A percentile compares a stretch with the other conserved stretches of the same genome.
phyloP scores from a whole-genome alignment of 2,329 filamentous ascomycete species.

The Xylaria sp. region DNA sequence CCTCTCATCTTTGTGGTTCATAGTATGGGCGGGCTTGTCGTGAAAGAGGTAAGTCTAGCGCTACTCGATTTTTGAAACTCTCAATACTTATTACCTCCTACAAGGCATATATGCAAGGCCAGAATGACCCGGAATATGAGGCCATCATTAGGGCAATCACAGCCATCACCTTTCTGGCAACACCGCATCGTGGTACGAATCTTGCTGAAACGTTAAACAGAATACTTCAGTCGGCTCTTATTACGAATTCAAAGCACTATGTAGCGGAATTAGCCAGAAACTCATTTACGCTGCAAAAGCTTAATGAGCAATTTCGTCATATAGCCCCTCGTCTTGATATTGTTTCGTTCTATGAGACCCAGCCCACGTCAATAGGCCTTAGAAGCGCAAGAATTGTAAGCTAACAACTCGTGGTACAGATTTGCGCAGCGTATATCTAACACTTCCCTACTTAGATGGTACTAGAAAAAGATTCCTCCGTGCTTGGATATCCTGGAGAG shows the following conservation, averaged over 20 bases:
- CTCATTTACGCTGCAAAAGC: slow-evolving; percentile 2
- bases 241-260: background rate
- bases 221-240: background rate
- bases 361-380: too few species aligned
- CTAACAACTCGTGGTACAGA: too few species aligned
- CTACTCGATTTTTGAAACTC: background rate
- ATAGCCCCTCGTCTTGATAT: background rate
- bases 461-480: slow-evolving; percentile 18
- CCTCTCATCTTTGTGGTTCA: slow-evolving; percentile 30
- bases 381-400: too few species aligned
- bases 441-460: too few species aligned
- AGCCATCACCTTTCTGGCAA: slow-evolving; percentile 20
- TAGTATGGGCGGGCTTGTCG: slow-evolving; percentile 28
- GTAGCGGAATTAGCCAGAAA: background rate
- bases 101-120: slow-evolving; percentile 17
- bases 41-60: slow-evolving; percentile 15
- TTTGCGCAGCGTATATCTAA: too few species aligned
- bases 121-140: slow-evolving; percentile 11
- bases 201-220: slow-evolving; percentile 18
- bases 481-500: slow-evolving; percentile 19
- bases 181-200: slow-evolving; percentile 23
- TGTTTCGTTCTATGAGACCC: slow-evolving; percentile 19
- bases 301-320: slow-evolving; percentile 26
- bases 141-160: background rate
- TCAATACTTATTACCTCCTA: background rate